Evolutionary conservation across 495 filamentous ascomycete genomes (phyloP), one percentile per base, ranked within the genome.

Genomic region (Neurospora sp.): DNA sequence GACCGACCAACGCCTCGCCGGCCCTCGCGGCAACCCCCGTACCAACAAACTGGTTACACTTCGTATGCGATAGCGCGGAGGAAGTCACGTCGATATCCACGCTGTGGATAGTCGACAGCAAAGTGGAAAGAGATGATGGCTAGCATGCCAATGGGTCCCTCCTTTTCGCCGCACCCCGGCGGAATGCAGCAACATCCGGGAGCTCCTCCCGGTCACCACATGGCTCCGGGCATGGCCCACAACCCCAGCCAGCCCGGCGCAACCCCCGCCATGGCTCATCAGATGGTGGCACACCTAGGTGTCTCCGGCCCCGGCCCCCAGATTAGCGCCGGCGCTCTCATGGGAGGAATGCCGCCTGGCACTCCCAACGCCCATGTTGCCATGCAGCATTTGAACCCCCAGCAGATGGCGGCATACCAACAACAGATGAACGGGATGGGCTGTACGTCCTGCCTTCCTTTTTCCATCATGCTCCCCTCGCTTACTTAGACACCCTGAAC

Each of bases 241-340:
- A 85, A 93, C 79, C 89, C 88, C 15, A 90, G 89, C 37, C 92
- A 93, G 78, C 92, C 91, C 71, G 88, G 88, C 76, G 83, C 88
- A 73, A 86, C 87, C 31, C 91, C 84, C 76, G 83, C 83, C 31
- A 94, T 96, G 86, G 89, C 89, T 48, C 93, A 92, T 77, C 91
- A 91, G 80, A 80, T 86, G 71, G 81, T 80, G 38, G 92, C 91
- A 79, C 93, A 96, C 78, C 91, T 92, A 78, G 92, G 91, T 48
- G 93, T 93, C n/a, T 94, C 93, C 42, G 92, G 88, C 11, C 92
- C 93, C 9, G 90, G 90, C 72, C 89, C 88, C 45, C 93, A 96
- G 77, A 92, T 94, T 40, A 93, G 88, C 77, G 92, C 94, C 74
- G 88, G 90, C 37, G 91, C 90, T 34, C 90, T 92, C 73, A 84